Evolutionary conservation across 441 rosid species (phyloP).

Genomic region (Populus trichocarpa): DNA sequence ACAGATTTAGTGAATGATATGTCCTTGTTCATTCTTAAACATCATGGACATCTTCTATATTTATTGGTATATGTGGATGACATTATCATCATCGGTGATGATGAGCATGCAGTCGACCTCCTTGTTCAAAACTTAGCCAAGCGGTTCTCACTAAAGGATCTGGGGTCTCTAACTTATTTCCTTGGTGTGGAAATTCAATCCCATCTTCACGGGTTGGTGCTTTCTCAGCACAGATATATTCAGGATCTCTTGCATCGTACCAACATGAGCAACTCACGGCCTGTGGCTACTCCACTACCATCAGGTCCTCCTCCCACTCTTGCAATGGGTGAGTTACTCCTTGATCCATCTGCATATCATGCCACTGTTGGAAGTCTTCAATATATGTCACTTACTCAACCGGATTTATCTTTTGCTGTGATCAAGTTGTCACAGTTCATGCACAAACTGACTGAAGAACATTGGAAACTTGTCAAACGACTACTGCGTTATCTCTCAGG

Average conservation of each 20-base stretch:
- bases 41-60: background rate
- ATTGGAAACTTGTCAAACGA: background rate
- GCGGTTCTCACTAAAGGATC: background rate
- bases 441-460: background rate
- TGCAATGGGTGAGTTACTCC: background rate
- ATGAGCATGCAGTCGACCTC: background rate
- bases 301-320: background rate
- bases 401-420: background rate
- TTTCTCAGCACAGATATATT: background rate
- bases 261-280: background rate
- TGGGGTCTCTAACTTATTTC: background rate
- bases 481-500: background rate
- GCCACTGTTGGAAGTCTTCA: background rate
- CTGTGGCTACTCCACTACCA: background rate
- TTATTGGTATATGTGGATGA: background rate
- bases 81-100: no score
- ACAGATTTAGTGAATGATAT: background rate
- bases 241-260: background rate
- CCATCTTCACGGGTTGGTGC: background rate
- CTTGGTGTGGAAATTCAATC: background rate
- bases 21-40: background rate
- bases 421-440: background rate
- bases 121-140: background rate
- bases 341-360: background rate
- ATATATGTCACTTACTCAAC: background rate